These are phyloP conservation scores for Aquilaria yunnanensis DNA, from an alignment of 345 rosid species.

Conservation along the genomic window DNA sequence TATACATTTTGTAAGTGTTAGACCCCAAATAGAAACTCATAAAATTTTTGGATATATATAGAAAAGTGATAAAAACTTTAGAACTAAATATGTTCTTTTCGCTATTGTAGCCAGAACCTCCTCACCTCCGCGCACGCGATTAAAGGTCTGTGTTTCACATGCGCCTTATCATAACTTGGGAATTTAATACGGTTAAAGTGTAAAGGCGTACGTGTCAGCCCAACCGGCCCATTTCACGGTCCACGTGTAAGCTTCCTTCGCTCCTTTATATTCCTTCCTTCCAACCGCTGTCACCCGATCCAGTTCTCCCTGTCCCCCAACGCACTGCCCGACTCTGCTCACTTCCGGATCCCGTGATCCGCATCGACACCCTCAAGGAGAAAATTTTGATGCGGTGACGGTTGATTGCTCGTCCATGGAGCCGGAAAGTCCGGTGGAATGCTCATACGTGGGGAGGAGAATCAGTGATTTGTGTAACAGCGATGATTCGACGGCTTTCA, in stretches of 20 bases:
- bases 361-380: neutral
- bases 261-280: constrained; percentile 6
- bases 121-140: constrained; percentile 37
- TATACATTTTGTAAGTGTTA: too few species aligned
- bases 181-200: constrained; percentile 16
- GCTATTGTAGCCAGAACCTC: too few species aligned
- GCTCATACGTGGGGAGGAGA: constrained; percentile 39
- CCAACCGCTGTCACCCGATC: constrained; percentile 1
- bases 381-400: constrained; percentile 19
- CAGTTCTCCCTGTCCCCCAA: constrained; percentile 1
- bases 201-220: constrained; percentile 30
- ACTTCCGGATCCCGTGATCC: constrained; percentile 5
- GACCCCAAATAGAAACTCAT: too few species aligned
- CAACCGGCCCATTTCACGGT: constrained; percentile 10
- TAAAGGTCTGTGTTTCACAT: constrained; percentile 32
- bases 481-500: constrained; percentile 69
- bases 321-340: neutral
- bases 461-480: constrained; percentile 30
- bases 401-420: constrained; percentile 23
- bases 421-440: constrained; percentile 28
- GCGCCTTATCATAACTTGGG: constrained; percentile 21
- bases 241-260: constrained; percentile 19
- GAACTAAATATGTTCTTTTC: too few species aligned
- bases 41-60: too few species aligned
- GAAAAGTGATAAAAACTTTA: too few species aligned